phyloP scores from a whole-genome alignment of 306 rosid genomes.

The apple (Malus domestica) region ASM211411v1 NC_041791.1:25666001-25666500 shows the following conservation, averaged over 20 bases:
- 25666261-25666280: background rate
- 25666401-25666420: background rate
- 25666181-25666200: background rate
- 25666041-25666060: background rate
- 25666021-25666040: background rate
- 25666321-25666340: background rate
- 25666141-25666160: background rate
- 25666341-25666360: background rate
- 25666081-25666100: background rate
- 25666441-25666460: background rate
- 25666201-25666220: background rate
- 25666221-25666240: background rate
- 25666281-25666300: background rate
- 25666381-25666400: background rate
- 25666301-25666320: background rate
- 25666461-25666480: background rate
- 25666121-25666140: background rate
- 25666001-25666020: background rate
- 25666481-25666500: background rate
- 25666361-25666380: background rate
- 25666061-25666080: background rate
- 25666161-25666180: background rate
- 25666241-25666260: background rate
- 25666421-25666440: background rate
- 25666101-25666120: background rate